Conservation (phyloP, 495 filamentous ascomycete genomes). For the Penicillium samsonianum region DNA sequence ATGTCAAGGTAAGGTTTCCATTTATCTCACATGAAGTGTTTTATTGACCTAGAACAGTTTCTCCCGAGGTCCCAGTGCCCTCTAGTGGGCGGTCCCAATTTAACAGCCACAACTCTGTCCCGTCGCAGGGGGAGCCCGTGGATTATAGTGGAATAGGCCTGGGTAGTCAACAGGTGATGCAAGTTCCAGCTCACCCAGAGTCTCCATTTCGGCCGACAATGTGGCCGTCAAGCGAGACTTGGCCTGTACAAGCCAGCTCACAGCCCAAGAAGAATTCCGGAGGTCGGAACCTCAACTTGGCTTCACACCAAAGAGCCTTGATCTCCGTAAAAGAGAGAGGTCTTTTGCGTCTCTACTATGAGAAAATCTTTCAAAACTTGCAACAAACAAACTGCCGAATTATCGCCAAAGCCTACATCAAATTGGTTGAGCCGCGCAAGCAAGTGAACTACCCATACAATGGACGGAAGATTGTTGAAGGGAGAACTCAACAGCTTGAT, state of each 20-base stretch:
- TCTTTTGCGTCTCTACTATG: constrained; percentile 60
- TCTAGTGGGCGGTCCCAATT: background rate
- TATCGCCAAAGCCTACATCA: constrained; percentile 78
- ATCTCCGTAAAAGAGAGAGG: constrained; percentile 56
- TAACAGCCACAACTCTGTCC: background rate
- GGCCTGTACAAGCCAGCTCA: constrained; percentile 1
- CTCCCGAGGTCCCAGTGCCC: background rate
- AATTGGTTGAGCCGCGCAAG: constrained; percentile 79
- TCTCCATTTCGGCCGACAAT: constrained; percentile 10
- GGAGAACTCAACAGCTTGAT: constrained; percentile 37
- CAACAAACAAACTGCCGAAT: constrained; percentile 70
- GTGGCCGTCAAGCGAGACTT: constrained; percentile 13
- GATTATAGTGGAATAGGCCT: background rate
- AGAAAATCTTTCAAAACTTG: constrained; percentile 61
- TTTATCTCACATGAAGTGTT: background rate
- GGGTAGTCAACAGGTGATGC: background rate
- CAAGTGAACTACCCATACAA: constrained; percentile 81
- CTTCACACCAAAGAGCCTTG: constrained; percentile 34
- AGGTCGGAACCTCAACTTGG: constrained; percentile 33
- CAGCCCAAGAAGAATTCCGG: constrained; percentile 25
- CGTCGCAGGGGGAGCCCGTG: constrained; percentile 1
- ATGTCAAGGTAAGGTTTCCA: constrained; percentile 19
- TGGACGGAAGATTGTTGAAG: constrained; percentile 46
- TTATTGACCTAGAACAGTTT: background rate
- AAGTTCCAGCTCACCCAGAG: background rate